Base-by-base conservation (phyloP, 305 asterid species). In the Caryopteris hybrid region DNA sequence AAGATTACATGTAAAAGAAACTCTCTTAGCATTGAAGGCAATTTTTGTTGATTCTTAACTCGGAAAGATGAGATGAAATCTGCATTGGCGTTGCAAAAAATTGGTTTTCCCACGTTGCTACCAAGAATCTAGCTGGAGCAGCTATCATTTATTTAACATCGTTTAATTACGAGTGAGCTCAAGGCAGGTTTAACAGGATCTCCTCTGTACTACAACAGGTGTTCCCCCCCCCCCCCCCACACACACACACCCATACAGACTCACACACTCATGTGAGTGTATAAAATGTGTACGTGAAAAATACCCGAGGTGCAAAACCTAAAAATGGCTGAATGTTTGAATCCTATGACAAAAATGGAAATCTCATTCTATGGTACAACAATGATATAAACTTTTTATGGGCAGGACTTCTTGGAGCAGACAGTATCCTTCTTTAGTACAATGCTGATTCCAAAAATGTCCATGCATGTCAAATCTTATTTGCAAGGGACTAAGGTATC, bases 401-500 rank as follows among this genome's bases (percentile, higher is more conserved):
- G 11, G 25, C 7, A 42, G 12, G 14, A 39, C 9, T 38, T 38
- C 45, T 41, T 43, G 65, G 13, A 42, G 29, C 27, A 2, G 64
- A 27, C 52, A 25, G 13, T 47, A 64, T 31, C 42, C 1, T 39
- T 39, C 33, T 59, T 52, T 20, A 31, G 23, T 43, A 61, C 33
- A 33, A 33, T 61, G 59, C 48, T 27, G 61, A 54, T 54, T 69
- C 14, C 54, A 57, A 10, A 50, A 53, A 22, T 64, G 41, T n/a
- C 23, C 66, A 62, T 48, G 59, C 47, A 61, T 53, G 56, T 60
- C 45, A 46, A 52, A 60, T 71, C 34, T 23, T 53, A 54, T 67
- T 12, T 65, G 47, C 47, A 33, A 45, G 46, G 54, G 64, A 39
- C 43, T 52, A 58, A 38, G 22, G 17, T 47, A 13, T 41, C 18